These are phyloP conservation scores for Lithospermum erythrorhizon DNA, from an alignment of 257 asterid species.

Conservation along the genomic window DNA sequence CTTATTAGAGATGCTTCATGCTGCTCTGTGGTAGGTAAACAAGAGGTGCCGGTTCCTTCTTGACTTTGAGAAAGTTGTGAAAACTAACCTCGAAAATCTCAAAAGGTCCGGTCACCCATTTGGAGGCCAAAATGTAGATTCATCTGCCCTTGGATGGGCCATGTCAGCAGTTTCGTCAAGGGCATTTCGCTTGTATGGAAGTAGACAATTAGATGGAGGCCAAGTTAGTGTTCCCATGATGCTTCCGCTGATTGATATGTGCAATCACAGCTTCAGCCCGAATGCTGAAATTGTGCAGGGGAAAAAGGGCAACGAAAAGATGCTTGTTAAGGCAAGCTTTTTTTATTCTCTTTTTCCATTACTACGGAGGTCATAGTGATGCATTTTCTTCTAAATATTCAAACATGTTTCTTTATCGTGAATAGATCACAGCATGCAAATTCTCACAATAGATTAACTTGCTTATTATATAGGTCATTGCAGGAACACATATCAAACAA, in stretches of 20 bases:
- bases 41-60: constrained; percentile 94
- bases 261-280: constrained; percentile 94
- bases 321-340: constrained; percentile 69
- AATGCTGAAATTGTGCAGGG: constrained; percentile 85
- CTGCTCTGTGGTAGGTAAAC: constrained; percentile 45
- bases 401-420: not conserved
- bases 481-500: constrained; percentile 47
- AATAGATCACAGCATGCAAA: not conserved
- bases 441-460: not conserved
- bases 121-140: constrained; percentile 65
- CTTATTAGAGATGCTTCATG: not conserved
- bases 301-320: constrained; percentile 36
- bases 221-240: constrained; percentile 52
- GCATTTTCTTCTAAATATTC: not conserved
- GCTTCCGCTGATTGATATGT: constrained; percentile 97
- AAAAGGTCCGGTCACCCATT: constrained; percentile 56
- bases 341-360: not conserved
- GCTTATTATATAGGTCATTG: constrained; percentile 46
- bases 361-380: not conserved
- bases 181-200: constrained; percentile 79
- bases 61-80: constrained; percentile 57
- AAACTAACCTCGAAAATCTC: constrained; percentile 38
- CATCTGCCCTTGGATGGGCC: constrained; percentile 97
- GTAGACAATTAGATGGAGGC: constrained; percentile 53
- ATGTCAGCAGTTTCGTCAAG: constrained; percentile 96